Base-by-base conservation (phyloP, 2,329 filamentous ascomycete genomes). In the Penicillium sp. region DNA sequence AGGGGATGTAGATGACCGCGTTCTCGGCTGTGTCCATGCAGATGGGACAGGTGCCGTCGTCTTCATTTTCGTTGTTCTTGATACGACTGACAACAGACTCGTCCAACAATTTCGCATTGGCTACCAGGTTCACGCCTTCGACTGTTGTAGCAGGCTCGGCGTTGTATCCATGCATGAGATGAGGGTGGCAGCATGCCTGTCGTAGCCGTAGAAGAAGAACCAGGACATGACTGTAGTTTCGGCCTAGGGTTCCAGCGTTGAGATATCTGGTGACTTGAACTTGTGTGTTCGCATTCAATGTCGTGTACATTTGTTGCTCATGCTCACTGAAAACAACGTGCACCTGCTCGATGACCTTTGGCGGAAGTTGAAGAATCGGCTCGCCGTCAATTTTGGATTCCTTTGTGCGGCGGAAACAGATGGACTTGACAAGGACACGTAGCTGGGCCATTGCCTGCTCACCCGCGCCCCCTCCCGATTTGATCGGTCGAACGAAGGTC, bases 351-450 rank as follows among this genome's bases (percentile, higher is more conserved):
- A 84, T 84, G 2, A 79, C 80, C 65, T 90, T 88, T 8, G 81
- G 77, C 0, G 87, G 88, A 7, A 93, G 76, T 15, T 77, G 75
- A 42, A 92, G 76, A 51, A 93, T 89, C 0, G 88, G 89, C 61
- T 89, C 81, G 7, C 90, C 91, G 66, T 96, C 86, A 49, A 95
- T 86, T 57, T 82, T 75, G 0, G 90, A 90, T 31, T 83, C 80
- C 72, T 96, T 96, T 51, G 86, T 92, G 18, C 92, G 86, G 26
- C 91, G 87, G 45, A 96, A 79, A 74, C 95, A 86, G 44, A 92
- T 85, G 1, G 88, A 87, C 63, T 89, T 90, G 34, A 95, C 81
- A 5, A 96, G 72, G 6, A 84, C 84, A 53, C 90, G 89, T 5
- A 96, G 74, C 60, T 85, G 83, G 47, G 74, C 74, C 85, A 95